phyloP scores from a whole-genome alignment of 1,284 basidiomycete species.

The Somion occarium region DNA sequence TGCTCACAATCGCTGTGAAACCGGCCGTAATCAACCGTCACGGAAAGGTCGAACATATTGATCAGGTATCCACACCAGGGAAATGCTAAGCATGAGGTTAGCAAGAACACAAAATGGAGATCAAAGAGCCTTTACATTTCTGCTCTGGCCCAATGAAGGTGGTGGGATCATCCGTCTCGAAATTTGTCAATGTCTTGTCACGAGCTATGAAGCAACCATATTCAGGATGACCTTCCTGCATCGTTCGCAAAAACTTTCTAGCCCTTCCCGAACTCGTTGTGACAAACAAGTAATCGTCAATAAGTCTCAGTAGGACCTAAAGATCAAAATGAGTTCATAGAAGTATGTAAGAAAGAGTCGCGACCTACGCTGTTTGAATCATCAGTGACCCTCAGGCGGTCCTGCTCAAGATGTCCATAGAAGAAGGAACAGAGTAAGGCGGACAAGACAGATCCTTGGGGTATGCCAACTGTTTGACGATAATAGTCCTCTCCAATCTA shows the following conservation, averaged over 20 bases:
- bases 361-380: slow-evolving; percentile 57
- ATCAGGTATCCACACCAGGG: slow-evolving; percentile 89
- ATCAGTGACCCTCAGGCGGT: slow-evolving; percentile 53
- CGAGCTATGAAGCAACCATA: slow-evolving; percentile 90
- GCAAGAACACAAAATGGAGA: slow-evolving; percentile 6
- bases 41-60: slow-evolving; percentile 68
- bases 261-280: slow-evolving; percentile 70
- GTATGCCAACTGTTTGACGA: slow-evolving; percentile 88
- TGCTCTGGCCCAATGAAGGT: slow-evolving; percentile 48
- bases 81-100: slow-evolving; percentile 51
- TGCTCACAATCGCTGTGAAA: slow-evolving; percentile 54
- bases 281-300: slow-evolving; percentile 93
- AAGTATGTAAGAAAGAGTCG: neutral
- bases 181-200: slow-evolving; percentile 89
- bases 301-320: slow-evolving; percentile 80
- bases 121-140: slow-evolving; percentile 36
- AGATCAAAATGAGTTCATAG: neutral
- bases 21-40: slow-evolving; percentile 72
- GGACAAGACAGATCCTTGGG: slow-evolving; percentile 92
- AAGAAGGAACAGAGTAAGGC: slow-evolving; percentile 90
- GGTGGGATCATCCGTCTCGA: slow-evolving; percentile 60
- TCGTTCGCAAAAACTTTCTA: slow-evolving; percentile 66
- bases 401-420: slow-evolving; percentile 86
- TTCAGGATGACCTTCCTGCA: slow-evolving; percentile 85
- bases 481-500: slow-evolving; percentile 78